phyloP scores from a whole-genome alignment of 2,329 filamentous ascomycete genomes.

The Ascocoryne sarcoides region DNA sequence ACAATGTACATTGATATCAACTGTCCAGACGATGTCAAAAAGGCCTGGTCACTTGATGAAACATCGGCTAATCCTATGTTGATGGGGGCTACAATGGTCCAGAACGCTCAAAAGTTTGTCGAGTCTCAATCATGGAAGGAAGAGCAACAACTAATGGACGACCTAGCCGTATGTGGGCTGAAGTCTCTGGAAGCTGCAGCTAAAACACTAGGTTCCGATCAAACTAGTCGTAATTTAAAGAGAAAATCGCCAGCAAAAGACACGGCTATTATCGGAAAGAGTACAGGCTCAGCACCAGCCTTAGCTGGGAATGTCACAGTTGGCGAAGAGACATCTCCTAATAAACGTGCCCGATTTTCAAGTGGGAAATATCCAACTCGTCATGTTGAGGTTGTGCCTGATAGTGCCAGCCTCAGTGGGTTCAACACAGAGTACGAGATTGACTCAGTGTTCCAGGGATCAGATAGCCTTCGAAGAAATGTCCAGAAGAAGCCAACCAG shows the following conservation, averaged over 20 bases:
- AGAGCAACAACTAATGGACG: neutral
- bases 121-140: conserved; percentile 27
- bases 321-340: conserved; percentile 12
- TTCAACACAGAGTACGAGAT: neutral
- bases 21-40: conserved; percentile 53
- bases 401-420: neutral
- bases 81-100: conserved; percentile 45
- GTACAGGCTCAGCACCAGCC: conserved; percentile 4
- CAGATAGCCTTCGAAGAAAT: neutral
- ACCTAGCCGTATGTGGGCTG: too few species aligned
- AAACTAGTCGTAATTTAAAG: conserved; percentile 1
- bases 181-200: conserved; percentile 14
- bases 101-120: conserved; percentile 44
- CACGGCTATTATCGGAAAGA: conserved; percentile 7
- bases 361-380: neutral
- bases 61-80: conserved; percentile 38
- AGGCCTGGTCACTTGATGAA: conserved; percentile 59
- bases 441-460: too few species aligned
- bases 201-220: neutral
- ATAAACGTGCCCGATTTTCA: conserved; percentile 8
- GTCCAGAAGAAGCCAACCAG: conserved; percentile 4
- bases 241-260: conserved; percentile 5
- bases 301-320: conserved; percentile 20
- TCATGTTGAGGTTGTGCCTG: neutral
- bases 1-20: conserved; percentile 57